Base-by-base conservation (phyloP, 2,329 filamentous ascomycete genomes). In the Pestalotiopsis sp. region DNA sequence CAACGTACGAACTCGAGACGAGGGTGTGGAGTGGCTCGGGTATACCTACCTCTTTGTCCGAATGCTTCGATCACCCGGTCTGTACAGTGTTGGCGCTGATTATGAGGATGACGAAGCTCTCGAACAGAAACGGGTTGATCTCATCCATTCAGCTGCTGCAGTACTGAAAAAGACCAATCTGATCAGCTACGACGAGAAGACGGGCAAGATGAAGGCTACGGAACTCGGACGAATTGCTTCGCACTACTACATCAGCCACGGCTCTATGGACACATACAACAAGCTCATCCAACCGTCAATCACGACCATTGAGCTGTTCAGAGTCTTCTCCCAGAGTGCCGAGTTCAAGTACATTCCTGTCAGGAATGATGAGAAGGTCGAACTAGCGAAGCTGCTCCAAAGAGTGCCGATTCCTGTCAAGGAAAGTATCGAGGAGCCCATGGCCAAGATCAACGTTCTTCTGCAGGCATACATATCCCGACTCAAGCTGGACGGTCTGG, bases 311-410 rank as follows among this genome's bases (percentile, higher is more conserved):
- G 96, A 99, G 81, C 88, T 99, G 57, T 98, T 99, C 90, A 91
- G 97, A 57, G 91, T 99, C 36, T 99, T 99, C 78, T 92, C 97
- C 13, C 87, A 98, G 45, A 98, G 96, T 77, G 94, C 97, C 67
- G 96, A 99, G 80, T 99, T 99, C 87, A 98, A 98, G 81, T 99
- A 97, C 80, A 99, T 99, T 57, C 96, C 96, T 2, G 95, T 99
- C 45, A 92, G 96, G 57, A 95, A 98, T 77, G 96, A 99, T 75
- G 96, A 99, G 84, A 98, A 98, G 84, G 86, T 99, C 39, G 96
- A 99, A 80, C 86, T 99, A 66, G 94, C 94, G 4, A 98, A 98
- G 80, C 85, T 99, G 39, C 86, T 99, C 25, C 92, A 92, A 11
- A 89, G 93, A 73, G 96, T 99, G 0, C 96, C 96, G 1, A 94